phyloP scores from a whole-genome alignment of 2,329 filamentous ascomycete species.

The Aspergillus hortae region DNA sequence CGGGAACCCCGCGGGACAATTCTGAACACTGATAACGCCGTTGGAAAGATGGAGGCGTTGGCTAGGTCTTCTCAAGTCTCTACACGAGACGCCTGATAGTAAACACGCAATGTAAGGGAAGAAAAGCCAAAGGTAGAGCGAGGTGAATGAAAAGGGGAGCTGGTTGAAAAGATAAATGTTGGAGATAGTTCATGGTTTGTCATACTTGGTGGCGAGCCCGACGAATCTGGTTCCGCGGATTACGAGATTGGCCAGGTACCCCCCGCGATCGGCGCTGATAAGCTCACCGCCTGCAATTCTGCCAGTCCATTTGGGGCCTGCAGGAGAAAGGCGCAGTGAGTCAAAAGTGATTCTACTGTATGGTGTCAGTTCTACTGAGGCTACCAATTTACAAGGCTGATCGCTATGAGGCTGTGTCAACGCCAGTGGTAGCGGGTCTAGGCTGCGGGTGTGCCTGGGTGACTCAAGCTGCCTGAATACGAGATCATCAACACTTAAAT shows the following conservation, averaged over 20 bases:
- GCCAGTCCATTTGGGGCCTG: background rate
- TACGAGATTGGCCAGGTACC: background rate
- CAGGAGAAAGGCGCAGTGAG: background rate
- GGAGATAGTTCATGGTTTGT: constrained; percentile 25
- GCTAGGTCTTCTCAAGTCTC: background rate
- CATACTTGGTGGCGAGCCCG: constrained; percentile 27
- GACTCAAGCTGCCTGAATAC: too few relatives aligned
- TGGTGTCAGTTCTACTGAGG: too few relatives aligned
- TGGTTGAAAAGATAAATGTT: constrained; percentile 4
- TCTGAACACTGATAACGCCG: constrained; percentile 4
- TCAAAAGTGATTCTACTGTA: background rate
- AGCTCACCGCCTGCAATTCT: constrained; percentile 23
- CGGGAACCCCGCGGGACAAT: constrained; percentile 11
- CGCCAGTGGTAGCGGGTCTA: too few relatives aligned
- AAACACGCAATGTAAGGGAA: background rate
- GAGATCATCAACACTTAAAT: too few relatives aligned
- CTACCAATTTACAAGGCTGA: too few relatives aligned
- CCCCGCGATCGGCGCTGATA: constrained; percentile 25
- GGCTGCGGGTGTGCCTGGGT: too few relatives aligned
- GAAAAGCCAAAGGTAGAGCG: background rate
- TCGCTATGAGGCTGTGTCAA: too few relatives aligned
- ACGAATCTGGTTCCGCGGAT: constrained; percentile 6
- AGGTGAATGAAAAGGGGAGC: background rate
- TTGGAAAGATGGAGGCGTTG: background rate
- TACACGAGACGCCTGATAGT: background rate